phyloP scores from a whole-genome alignment of 2,329 filamentous ascomycete genomes.

The Talaromyces sp. region DNA sequence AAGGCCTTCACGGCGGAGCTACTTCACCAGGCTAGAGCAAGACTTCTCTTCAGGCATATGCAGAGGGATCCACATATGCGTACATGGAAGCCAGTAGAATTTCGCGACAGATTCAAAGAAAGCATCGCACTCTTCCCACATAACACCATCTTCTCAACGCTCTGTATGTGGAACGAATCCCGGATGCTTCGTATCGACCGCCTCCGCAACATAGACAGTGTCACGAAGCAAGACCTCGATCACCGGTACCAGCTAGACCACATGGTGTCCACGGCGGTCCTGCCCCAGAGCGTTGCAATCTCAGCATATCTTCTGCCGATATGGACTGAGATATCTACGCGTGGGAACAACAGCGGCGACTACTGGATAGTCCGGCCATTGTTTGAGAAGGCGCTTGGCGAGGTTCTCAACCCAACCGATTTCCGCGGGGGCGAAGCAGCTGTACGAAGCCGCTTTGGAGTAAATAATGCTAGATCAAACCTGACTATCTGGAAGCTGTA shows the following conservation, averaged over 20 bases:
- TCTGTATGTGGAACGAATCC: slow-evolving; percentile 74
- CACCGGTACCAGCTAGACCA: slow-evolving; percentile 24
- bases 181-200: slow-evolving; percentile 75
- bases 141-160: slow-evolving; percentile 74
- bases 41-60: slow-evolving; percentile 66
- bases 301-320: slow-evolving; percentile 59
- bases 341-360: slow-evolving; percentile 44
- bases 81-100: slow-evolving; percentile 67
- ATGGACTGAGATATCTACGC: slow-evolving; percentile 54
- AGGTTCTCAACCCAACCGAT: slow-evolving; percentile 16
- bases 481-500: slow-evolving; percentile 57
- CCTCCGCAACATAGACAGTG: slow-evolving; percentile 63
- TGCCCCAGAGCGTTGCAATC: slow-evolving; percentile 36
- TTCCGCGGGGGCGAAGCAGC: slow-evolving; percentile 9
- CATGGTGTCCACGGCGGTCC: not conserved
- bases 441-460: slow-evolving; percentile 6
- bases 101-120: slow-evolving; percentile 64
- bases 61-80: slow-evolving; percentile 50
- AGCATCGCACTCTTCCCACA: slow-evolving; percentile 69
- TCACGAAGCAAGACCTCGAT: slow-evolving; percentile 26
- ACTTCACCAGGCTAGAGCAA: slow-evolving; percentile 69
- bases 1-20: slow-evolving; percentile 55
- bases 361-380: slow-evolving; percentile 56
- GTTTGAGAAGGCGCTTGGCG: slow-evolving; percentile 56
- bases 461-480: slow-evolving; percentile 37